These are phyloP conservation scores for Cornus kousa DNA, from an alignment of 148 eudicot species.

Conservation along the genomic window DNA sequence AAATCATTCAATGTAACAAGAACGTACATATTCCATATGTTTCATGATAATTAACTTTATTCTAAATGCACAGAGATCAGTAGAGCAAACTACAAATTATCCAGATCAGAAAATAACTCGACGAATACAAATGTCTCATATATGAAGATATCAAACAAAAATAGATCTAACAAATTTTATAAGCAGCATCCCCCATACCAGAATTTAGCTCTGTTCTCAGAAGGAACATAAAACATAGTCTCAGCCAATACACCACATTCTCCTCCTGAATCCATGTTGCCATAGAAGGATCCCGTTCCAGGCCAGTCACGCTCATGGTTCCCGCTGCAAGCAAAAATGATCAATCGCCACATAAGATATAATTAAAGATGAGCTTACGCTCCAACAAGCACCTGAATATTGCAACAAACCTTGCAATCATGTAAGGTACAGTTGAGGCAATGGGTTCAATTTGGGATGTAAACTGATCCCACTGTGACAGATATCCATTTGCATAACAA, in stretches of 20 bases:
- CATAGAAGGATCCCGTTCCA: slow-evolving; percentile 71
- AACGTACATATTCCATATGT: too few species aligned
- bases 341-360: not conserved
- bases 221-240: slow-evolving; percentile 75
- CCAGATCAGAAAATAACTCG: not conserved
- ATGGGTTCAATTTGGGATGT: slow-evolving; percentile 80
- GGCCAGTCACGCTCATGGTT: slow-evolving; percentile 96
- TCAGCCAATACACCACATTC: slow-evolving; percentile 85
- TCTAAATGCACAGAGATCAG: too few species aligned
- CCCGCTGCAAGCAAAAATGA: slow-evolving; percentile 45
- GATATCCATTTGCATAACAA: slow-evolving; percentile 77
- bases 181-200: slow-evolving; percentile 40
- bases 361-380: not conserved
- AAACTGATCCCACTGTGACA: slow-evolving; percentile 92
- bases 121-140: not conserved
- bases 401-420: slow-evolving; percentile 62
- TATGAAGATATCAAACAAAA: slow-evolving; percentile 1
- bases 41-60: too few species aligned
- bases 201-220: slow-evolving; percentile 76
- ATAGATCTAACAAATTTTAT: too few species aligned
- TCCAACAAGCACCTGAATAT: not conserved
- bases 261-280: slow-evolving; percentile 72
- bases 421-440: slow-evolving; percentile 71
- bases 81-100: too few species aligned
- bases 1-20: too few species aligned